Conservation (phyloP, 108 stramenopile species). For the Pseudonitzschia pungens region DNA sequence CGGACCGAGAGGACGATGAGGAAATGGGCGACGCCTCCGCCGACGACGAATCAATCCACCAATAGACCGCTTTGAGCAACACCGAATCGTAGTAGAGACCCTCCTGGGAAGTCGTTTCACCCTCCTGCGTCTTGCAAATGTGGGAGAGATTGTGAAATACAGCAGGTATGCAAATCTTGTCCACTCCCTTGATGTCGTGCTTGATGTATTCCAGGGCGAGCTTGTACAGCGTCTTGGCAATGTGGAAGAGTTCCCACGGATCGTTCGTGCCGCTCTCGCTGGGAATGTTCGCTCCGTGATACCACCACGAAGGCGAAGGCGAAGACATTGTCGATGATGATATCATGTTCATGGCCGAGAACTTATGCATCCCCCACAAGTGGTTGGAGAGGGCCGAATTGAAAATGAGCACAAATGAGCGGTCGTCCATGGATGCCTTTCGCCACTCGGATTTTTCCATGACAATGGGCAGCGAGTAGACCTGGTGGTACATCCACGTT, state of each 20-base stretch:
- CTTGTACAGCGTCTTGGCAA: background rate
- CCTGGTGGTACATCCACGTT: background rate
- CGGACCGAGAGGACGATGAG: background rate
- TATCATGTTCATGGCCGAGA: background rate
- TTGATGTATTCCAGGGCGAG: background rate
- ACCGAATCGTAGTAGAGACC: background rate
- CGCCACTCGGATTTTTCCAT: background rate
- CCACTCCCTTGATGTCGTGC: background rate
- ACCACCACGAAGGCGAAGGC: background rate
- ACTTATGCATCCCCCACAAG: slow-evolving; percentile 1
- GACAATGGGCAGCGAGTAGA: slow-evolving; percentile 1
- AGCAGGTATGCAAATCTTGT: background rate
- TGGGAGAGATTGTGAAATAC: background rate
- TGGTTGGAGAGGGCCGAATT: slow-evolving; percentile 12
- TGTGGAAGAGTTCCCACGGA: background rate
- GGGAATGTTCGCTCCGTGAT: too few relatives aligned
- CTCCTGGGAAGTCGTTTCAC: background rate
- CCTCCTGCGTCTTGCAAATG: background rate
- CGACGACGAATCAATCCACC: slow-evolving; percentile 4
- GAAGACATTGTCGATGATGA: background rate
- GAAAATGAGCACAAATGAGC: background rate
- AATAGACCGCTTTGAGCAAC: background rate
- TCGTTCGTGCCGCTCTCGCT: too few relatives aligned
- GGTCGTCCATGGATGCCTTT: background rate
- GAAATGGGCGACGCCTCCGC: too few relatives aligned